These are phyloP conservation scores for Botrytis medusae DNA, from an alignment of 2,329 filamentous ascomycete genomes.

Conservation along the genomic window DNA sequence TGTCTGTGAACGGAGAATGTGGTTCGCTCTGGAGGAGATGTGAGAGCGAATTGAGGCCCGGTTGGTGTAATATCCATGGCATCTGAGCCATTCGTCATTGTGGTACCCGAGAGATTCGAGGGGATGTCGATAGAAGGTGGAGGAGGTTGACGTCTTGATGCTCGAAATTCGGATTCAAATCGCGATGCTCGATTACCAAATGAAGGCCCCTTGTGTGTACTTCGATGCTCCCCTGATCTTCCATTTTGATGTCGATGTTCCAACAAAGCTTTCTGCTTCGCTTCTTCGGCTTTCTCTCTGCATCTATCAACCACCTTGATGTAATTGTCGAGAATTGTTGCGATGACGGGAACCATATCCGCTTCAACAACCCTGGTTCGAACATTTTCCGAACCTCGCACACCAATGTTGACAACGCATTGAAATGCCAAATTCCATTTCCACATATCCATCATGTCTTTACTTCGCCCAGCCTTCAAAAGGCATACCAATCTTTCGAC, in stretches of 20 bases:
- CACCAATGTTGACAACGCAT: conserved; percentile 98
- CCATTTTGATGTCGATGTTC: conserved; percentile 41
- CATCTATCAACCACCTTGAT: conserved; percentile 94
- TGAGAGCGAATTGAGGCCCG: conserved; percentile 60
- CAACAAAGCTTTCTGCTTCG: conserved; percentile 60
- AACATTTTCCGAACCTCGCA: conserved; percentile 90
- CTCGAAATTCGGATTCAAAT: conserved; percentile 58
- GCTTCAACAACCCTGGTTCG: conserved; percentile 95
- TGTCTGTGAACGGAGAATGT: conserved; percentile 57
- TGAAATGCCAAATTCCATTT: conserved; percentile 99
- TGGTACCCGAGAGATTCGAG: conserved; percentile 50
- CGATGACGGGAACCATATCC: conserved; percentile 98
- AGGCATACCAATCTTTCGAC: conserved; percentile 97
- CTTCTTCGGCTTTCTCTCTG: conserved; percentile 80
- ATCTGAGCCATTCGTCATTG: conserved; percentile 49
- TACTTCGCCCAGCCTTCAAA: conserved; percentile 93
- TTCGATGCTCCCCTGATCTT: conserved; percentile 35
- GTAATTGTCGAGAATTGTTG: conserved; percentile 97
- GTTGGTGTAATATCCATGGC: conserved; percentile 62
- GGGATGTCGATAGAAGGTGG: conserved; percentile 83
- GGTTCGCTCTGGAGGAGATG: conserved; percentile 70
- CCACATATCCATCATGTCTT: conserved; percentile 99
- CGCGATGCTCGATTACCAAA: conserved; percentile 55
- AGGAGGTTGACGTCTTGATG: conserved; percentile 73
- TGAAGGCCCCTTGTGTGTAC: conserved; percentile 40